Conservation (phyloP, 129 eudicot species). For the Mikania micrantha region DNA sequence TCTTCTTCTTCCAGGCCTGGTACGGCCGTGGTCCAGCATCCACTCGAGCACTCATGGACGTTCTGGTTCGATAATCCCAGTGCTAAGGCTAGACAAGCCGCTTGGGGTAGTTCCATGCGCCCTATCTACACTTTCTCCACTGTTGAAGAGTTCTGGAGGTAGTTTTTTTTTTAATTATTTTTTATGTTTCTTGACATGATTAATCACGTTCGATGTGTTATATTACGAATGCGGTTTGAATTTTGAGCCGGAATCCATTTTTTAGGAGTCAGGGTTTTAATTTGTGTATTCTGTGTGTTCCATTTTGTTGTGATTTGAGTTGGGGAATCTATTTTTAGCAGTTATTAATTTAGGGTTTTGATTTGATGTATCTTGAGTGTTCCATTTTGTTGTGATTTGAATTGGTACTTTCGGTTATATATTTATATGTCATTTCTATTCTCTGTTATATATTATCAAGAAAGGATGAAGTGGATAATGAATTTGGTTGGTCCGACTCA, state of each 20-base stretch:
- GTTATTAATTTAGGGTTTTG: constrained; percentile 28
- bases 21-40: constrained; percentile 40
- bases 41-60: constrained; percentile 75
- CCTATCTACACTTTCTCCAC: constrained; percentile 82
- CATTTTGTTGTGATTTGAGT: neutral
- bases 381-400: neutral
- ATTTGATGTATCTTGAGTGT: neutral
- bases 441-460: neutral
- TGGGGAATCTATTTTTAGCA: neutral
- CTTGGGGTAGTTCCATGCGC: constrained; percentile 74
- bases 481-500: neutral
- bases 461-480: neutral
- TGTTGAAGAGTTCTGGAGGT: constrained; percentile 93
- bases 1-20: constrained; percentile 17
- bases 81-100: constrained; percentile 42
- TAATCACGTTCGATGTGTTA: neutral
- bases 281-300: neutral
- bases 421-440: neutral
- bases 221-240: neutral
- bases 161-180: neutral
- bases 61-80: constrained; percentile 72
- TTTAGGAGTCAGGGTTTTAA: constrained; percentile 21
- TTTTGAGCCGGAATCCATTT: neutral
- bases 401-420: neutral
- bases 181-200: neutral